phyloP scores from a whole-genome alignment of 257 asterid species.

The Solanum chilense region DNA sequence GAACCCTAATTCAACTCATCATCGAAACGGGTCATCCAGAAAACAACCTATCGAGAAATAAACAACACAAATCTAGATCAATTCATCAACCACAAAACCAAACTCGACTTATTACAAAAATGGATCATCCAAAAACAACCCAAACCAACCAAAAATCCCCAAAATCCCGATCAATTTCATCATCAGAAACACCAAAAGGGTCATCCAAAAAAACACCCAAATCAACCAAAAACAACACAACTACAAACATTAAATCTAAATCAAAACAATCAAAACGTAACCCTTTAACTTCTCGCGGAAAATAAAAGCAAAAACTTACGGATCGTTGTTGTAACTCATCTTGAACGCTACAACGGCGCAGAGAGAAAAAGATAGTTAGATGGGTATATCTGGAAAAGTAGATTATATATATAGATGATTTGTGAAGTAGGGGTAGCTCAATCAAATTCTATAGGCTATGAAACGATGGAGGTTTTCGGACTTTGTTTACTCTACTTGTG shows the following conservation, averaged over 20 bases:
- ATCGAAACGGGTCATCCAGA: neutral
- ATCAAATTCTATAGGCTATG: neutral
- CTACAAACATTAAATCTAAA: neutral
- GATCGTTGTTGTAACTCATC: constrained; percentile 59
- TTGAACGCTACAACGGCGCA: neutral
- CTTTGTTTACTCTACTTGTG: neutral
- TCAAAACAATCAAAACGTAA: constrained; percentile 3
- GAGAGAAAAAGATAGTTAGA: neutral
- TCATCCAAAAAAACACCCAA: neutral
- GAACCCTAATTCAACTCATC: constrained; percentile 2
- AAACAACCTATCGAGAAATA: neutral
- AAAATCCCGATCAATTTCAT: neutral
- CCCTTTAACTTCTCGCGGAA: neutral
- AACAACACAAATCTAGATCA: neutral
- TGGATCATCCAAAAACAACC: neutral
- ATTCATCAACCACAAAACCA: neutral
- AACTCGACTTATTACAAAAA: neutral
- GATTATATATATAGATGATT: neutral
- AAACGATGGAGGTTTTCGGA: neutral
- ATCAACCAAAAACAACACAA: neutral
- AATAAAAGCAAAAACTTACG: constrained; percentile 27
- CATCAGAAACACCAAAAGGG: neutral
- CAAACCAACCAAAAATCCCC: neutral
- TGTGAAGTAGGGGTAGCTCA: neutral
- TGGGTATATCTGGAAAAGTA: neutral